phyloP scores from a whole-genome alignment of 106 monocot genomes.

The Amphibolis antarctica region DNA sequence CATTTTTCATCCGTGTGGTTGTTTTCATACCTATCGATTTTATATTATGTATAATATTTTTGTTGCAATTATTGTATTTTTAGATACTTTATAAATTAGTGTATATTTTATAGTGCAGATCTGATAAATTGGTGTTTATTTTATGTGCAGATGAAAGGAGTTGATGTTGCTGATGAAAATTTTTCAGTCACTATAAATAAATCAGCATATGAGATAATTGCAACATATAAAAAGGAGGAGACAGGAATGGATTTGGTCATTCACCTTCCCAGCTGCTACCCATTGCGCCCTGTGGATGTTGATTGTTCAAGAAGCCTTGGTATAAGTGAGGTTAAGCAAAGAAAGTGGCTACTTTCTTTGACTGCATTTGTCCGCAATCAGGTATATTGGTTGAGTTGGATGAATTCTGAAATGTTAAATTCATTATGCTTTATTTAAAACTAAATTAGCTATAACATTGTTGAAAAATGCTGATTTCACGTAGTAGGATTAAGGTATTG shows the following conservation, averaged over 20 bases:
- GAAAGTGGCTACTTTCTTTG: constrained; percentile 92
- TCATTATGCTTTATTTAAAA: not conserved
- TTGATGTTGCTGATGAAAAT: constrained; percentile 58
- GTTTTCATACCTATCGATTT: too few species aligned
- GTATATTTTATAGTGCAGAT: constrained; percentile 36
- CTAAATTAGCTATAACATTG: too few species aligned
- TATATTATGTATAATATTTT: too few species aligned
- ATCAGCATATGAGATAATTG: constrained; percentile 78
- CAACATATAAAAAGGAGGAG: constrained; percentile 97
- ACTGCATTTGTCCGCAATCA: constrained; percentile 94
- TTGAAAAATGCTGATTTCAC: too few species aligned
- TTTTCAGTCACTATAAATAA: constrained; percentile 79
- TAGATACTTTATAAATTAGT: not conserved
- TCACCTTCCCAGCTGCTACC: constrained; percentile 74
- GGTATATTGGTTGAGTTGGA: constrained; percentile 25
- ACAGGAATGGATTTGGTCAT: constrained; percentile 96
- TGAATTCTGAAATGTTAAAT: not conserved
- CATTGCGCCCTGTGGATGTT: constrained; percentile 85
- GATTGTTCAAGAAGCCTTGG: constrained; percentile 86
- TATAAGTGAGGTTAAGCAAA: constrained; percentile 79
- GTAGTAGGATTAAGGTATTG: too few species aligned
- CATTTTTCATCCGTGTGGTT: too few species aligned
- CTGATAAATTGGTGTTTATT: not conserved
- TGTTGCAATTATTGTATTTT: not conserved
- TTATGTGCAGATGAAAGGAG: constrained; percentile 64